Percentiles rank a stretch among this genome's conserved stretches.
Conservation (phyloP, 805 yeast species). For the Hanseniaspora lachancei region DNA sequence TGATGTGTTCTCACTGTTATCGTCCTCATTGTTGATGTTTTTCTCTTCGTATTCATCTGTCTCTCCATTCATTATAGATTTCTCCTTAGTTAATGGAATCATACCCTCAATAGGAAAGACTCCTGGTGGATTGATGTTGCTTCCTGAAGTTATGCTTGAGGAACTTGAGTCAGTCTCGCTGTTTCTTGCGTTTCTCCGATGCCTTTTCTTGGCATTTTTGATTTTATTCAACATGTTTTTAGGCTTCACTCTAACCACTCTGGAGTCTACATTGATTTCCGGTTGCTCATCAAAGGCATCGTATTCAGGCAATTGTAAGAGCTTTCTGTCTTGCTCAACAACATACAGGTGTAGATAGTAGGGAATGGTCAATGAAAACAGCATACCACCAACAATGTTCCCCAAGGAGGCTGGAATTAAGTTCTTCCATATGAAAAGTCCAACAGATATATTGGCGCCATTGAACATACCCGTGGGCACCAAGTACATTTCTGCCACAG, state of each 20-base stretch:
- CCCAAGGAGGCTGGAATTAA: constrained; percentile 62
- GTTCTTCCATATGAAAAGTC: constrained; percentile 56
- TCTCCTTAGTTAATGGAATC: constrained; percentile 47
- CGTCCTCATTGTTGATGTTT: neutral
- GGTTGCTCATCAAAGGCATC: constrained; percentile 75
- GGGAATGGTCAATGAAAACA: constrained; percentile 52
- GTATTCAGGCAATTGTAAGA: constrained; percentile 50
- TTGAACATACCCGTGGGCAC: constrained; percentile 55
- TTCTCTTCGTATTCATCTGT: neutral
- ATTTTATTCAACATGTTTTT: constrained; percentile 2
- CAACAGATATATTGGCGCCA: constrained; percentile 51
- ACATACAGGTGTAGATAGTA: constrained; percentile 61
- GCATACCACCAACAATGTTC: constrained; percentile 64
- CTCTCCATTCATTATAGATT: constrained; percentile 39
- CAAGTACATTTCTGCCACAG: constrained; percentile 70
- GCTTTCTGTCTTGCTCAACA: constrained; percentile 55
- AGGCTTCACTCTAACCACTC: constrained; percentile 47
- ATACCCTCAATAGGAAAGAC: constrained; percentile 71
- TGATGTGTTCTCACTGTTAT: neutral
- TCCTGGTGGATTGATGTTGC: constrained; percentile 50
- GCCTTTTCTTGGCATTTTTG: constrained; percentile 9
- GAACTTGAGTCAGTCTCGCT: neutral
- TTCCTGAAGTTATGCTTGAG: constrained; percentile 6
- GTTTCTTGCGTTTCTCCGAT: constrained; percentile 9
- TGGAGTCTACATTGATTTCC: constrained; percentile 59